phyloP scores from a whole-genome alignment of 2,329 filamentous ascomycete genomes.

The Arthroderma sp. region DNA sequence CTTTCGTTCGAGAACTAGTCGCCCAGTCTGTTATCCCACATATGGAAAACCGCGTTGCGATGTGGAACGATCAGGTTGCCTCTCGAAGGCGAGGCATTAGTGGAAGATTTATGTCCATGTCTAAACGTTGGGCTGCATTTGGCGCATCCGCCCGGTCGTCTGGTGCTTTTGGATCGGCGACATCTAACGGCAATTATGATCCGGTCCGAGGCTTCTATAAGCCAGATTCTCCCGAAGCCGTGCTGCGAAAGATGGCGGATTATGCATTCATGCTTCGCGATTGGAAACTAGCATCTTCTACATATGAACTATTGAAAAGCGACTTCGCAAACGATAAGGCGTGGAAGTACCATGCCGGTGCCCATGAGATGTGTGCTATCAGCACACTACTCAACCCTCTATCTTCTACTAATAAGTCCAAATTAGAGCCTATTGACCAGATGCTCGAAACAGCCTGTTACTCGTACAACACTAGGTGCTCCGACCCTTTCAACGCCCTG shows the following conservation, averaged over 20 bases:
- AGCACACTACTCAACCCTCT: constrained; percentile 68
- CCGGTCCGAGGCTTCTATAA: constrained; percentile 63
- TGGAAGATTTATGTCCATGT: constrained; percentile 87
- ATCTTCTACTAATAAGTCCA: constrained; percentile 57
- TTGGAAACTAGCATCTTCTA: constrained; percentile 83
- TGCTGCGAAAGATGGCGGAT: constrained; percentile 86
- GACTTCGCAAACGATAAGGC: constrained; percentile 95
- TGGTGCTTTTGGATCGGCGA: constrained; percentile 34
- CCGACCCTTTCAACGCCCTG: constrained; percentile 63
- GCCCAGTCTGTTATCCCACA: constrained; percentile 88
- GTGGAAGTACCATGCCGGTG: constrained; percentile 87
- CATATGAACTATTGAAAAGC: constrained; percentile 74
- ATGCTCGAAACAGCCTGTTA: constrained; percentile 86
- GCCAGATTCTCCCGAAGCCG: constrained; percentile 71
- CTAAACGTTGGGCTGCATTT: constrained; percentile 78
- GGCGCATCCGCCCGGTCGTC: constrained; percentile 52
- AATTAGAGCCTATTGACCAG: constrained; percentile 68
- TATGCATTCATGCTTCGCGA: constrained; percentile 96
- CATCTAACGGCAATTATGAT: constrained; percentile 56
- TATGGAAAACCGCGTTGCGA: constrained; percentile 82
- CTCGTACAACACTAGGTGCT: constrained; percentile 79
- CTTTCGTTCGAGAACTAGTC: constrained; percentile 87
- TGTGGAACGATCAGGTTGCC: constrained; percentile 96
- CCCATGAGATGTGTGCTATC: constrained; percentile 88
- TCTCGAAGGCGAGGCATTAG: constrained; percentile 77